Percentiles rank a stretch among this genome's conserved stretches.
Conservation (phyloP, 2,329 filamentous ascomycete genomes). For the Ceratocystis huliohia region DNA sequence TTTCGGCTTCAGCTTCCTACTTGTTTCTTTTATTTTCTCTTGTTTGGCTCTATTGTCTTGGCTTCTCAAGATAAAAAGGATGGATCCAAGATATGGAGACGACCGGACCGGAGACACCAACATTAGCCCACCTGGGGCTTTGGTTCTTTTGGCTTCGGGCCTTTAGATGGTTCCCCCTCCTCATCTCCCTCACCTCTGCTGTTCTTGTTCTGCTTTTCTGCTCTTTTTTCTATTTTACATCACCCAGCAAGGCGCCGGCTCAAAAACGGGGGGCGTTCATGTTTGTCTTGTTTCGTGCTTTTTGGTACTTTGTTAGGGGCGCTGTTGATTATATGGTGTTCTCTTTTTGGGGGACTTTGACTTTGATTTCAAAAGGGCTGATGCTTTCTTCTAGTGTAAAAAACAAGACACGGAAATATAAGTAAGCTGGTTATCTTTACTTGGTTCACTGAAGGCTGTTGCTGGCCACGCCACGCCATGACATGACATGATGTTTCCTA, state of each 20-base stretch:
- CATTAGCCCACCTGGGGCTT: not conserved
- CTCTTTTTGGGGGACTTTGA: not conserved
- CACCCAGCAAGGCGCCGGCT: slow-evolving; percentile 3
- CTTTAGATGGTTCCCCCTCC: not conserved
- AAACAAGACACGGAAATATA: too few species aligned
- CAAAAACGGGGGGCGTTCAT: slow-evolving; percentile 4
- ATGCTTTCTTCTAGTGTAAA: too few species aligned
- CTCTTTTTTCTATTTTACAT: not conserved
- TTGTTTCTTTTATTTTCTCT: not conserved
- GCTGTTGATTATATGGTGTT: slow-evolving; percentile 1
- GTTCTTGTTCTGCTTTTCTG: not conserved
- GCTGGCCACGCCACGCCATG: too few species aligned
- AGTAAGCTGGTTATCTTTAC: too few species aligned
- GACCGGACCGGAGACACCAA: slow-evolving; percentile 3
- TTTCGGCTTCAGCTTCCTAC: not conserved
- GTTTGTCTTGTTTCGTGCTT: not conserved
- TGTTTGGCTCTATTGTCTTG: not conserved
- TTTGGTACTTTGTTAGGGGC: not conserved
- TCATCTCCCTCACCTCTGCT: not conserved
- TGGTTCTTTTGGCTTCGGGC: slow-evolving; percentile 2
- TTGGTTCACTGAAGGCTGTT: too few species aligned
- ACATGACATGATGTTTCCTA: not conserved
- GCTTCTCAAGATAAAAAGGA: not conserved
- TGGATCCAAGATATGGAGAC: not conserved
- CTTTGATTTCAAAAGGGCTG: not conserved